Conservation (phyloP, 768 basidiomycete genomes). For the Rhodotorula paludigena region DNA sequence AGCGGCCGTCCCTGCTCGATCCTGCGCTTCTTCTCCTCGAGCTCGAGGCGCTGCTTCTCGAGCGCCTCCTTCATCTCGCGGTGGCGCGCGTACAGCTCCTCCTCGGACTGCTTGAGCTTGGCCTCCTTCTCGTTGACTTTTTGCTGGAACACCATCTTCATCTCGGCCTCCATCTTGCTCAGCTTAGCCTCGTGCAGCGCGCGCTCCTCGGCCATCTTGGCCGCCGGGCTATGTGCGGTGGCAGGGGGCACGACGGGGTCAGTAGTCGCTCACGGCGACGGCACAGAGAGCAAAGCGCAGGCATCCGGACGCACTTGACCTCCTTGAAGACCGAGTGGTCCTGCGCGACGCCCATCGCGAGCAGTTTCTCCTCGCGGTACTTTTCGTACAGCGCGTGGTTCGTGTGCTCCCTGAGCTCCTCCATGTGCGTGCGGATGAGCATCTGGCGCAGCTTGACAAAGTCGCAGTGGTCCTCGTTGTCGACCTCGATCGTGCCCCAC, state of each 20-base stretch:
- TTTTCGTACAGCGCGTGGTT: constrained; percentile 95
- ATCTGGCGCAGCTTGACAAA: constrained; percentile 99
- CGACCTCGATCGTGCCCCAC: constrained; percentile 98
- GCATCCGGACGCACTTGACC: constrained; percentile 80
- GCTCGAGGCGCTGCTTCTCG: constrained; percentile 88
- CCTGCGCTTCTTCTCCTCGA: constrained; percentile 89
- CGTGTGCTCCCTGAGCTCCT: constrained; percentile 95
- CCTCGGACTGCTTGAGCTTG: constrained; percentile 97
- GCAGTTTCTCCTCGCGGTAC: constrained; percentile 92
- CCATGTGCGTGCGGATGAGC: constrained; percentile 99
- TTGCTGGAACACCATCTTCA: constrained; percentile 98
- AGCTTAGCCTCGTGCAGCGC: constrained; percentile 94
- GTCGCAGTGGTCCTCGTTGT: constrained; percentile 98
- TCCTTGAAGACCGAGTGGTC: constrained; percentile 98
- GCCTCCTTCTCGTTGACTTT: constrained; percentile 99
- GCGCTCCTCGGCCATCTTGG: constrained; percentile 92
- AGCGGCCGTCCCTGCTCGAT: constrained; percentile 89
- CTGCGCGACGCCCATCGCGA: constrained; percentile 96
- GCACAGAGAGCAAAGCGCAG: neutral
- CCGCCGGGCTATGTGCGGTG: constrained; percentile 67
- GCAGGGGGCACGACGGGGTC: neutral
- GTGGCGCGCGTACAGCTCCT: constrained; percentile 96
- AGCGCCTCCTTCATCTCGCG: constrained; percentile 99
- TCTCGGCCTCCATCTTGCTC: constrained; percentile 99
- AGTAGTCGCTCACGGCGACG: neutral